Evolutionary conservation across 2,329 filamentous ascomycete genomes (phyloP), one percentile per base, ranked within the genome.

Genomic region (Penicillium hesseltinei): DNA sequence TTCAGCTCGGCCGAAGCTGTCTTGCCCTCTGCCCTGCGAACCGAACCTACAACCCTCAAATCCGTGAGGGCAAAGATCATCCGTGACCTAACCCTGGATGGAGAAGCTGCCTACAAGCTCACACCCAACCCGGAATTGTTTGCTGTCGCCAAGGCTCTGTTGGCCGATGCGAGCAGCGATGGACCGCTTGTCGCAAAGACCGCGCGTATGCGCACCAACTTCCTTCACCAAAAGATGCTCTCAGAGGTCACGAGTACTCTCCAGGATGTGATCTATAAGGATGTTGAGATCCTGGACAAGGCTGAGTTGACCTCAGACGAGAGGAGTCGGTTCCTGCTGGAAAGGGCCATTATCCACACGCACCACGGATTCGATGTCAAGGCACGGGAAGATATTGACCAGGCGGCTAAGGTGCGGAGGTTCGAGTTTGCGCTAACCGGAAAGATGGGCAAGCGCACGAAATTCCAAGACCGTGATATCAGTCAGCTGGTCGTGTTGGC

Each of bases 401-500:
- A 84, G 56, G 92, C 92, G 0, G 83, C 87, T 0, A 76, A 78
- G 44, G 76, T 84, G 36, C 88, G 87, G n/a, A 83, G 84, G 0
- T 90, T 99, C 57, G 81, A 85, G 19, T 97, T 95, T 73, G 88
- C 87, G 0, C 73, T 99, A 54, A 95, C 91, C 0, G 94, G 94
- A 38, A 85, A 90, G 23, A 75, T 99, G 63, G 94, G 94, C 17
- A 97, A 81, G 71, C 71, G 76, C 56, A 78, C 74, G 3, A 76
- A 77, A 55, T 79, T 76, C 57, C 78, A 77, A 63, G 66, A 75
- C 13, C 68, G 73, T 4, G 71, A 77, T 61, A 80, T 87, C 60
- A 96, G 91, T 66, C 94, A 99, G 73, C 81, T 99, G 29, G 89
- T 99, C 1, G 91, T 99, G 2, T 78, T 97, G 31, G 94, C 94